Evolutionary conservation across 2,329 filamentous ascomycete genomes (phyloP).

Genomic region (Pseudogymnoascus sp.): DNA sequence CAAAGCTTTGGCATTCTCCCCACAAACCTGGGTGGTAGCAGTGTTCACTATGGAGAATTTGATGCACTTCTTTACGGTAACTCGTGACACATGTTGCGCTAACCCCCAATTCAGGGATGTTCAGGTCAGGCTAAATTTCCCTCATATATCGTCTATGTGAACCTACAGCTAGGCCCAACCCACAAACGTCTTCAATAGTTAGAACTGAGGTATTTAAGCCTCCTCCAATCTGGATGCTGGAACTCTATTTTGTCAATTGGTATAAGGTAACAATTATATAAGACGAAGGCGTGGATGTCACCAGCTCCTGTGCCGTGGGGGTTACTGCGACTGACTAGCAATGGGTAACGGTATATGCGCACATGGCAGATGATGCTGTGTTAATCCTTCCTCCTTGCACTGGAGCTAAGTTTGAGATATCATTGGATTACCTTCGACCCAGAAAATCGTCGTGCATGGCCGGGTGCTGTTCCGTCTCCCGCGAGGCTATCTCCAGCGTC

Average conservation of each 20-base stretch:
- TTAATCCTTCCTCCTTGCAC: background rate
- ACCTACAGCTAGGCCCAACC: background rate
- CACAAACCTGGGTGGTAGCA: background rate
- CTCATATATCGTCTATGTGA: background rate
- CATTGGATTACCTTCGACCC: background rate
- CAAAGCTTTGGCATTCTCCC: background rate
- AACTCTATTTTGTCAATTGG: background rate
- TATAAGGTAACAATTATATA: background rate
- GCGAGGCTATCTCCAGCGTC: background rate
- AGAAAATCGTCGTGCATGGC: background rate
- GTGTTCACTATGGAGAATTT: background rate
- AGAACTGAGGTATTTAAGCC: background rate
- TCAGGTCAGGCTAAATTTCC: background rate
- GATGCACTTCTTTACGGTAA: background rate
- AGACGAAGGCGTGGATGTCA: background rate
- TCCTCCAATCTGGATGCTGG: background rate
- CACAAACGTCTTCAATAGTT: background rate
- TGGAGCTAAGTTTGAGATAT: background rate
- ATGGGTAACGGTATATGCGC: background rate
- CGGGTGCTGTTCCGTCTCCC: background rate
- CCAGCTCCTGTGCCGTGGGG: background rate
- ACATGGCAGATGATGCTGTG: background rate
- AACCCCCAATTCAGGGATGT: background rate
- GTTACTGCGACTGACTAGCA: background rate
- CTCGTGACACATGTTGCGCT: background rate